Base-by-base conservation (phyloP, 352 stramenopile species). In the Phytophthora hybrid region DNA sequence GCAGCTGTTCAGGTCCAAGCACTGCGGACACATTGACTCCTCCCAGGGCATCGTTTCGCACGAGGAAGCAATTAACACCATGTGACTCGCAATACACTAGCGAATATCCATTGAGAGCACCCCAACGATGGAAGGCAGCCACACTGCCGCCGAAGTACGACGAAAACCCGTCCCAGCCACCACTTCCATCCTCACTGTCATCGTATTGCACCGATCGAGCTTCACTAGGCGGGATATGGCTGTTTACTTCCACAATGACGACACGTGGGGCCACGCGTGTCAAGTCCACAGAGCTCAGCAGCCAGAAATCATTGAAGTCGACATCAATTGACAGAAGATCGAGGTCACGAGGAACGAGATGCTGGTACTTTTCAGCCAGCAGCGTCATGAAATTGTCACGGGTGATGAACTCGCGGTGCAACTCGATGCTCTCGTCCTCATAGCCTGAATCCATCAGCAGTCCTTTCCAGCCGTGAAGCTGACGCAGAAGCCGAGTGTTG, bases 51-150 rank as follows among this genome's bases (percentile, higher is more conserved):
- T 91, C 84, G 39, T 89, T 81, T 13, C 75, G 78, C 18, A 93
- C 76, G 26, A 94, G 74, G 32, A 93, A 92, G 65, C 85, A 92
- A 60, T 92, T 92, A 19, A 94, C 85, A 46, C 87, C 87, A 41
- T 89, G 87, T 3, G 83, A 92, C 66, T 94, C 87, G 57, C 84
- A 93, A 68, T 93, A 94, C 65, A 94, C 78, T n/a, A 94, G 74
- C 41, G 87, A 89, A 63, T 92, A 94, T 5, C 73, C 76, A 21
- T 87, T 68, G 7, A 66, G 44, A 11, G 37, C 6, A 0, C 76
- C 83, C 82, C 84, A 91, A 19, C 60, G 57, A 19, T 84, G 46
- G 21, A 93, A 80, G 32, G 85, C 83, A 21, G 69, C 77, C n/a
- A 91, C 71, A 32, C 82, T 83, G 9, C 73, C 82, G 13, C 87